Percentiles rank a stretch among this genome's conserved stretches.
phyloP scores from a whole-genome alignment of 1,139 yeast species.

The Magnusiomyces magnusii region DNA sequence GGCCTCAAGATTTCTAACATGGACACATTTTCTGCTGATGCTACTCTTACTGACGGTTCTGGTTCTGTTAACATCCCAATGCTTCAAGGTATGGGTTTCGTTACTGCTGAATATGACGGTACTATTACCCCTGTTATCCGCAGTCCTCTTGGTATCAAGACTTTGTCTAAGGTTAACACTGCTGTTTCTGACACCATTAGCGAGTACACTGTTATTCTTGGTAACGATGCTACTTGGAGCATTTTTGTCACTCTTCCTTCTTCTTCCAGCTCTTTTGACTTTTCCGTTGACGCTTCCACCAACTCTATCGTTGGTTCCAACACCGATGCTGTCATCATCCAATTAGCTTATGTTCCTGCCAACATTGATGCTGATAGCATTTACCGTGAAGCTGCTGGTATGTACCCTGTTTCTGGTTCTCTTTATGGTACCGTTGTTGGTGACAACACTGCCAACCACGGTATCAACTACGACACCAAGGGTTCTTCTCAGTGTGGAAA shows the following conservation, averaged over 20 bases:
- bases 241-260: constrained; percentile 50
- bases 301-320: constrained; percentile 27
- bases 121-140: constrained; percentile 50
- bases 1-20: constrained; percentile 39
- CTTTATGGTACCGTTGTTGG: constrained; percentile 36
- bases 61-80: constrained; percentile 35
- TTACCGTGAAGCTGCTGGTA: constrained; percentile 57
- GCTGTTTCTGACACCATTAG: constrained; percentile 30
- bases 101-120: constrained; percentile 58
- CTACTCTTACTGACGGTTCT: constrained; percentile 19
- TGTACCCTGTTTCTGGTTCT: constrained; percentile 41
- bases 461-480: constrained; percentile 45
- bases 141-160: constrained; percentile 46
- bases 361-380: constrained; percentile 6
- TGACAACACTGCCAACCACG: constrained; percentile 31
- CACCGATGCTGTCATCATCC: constrained; percentile 47
- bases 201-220: constrained; percentile 52
- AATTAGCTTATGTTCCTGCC: constrained; percentile 47
- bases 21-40: constrained; percentile 50
- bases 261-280: constrained; percentile 32
- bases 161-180: constrained; percentile 32
- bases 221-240: constrained; percentile 47
- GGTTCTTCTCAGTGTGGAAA: constrained; percentile 49
- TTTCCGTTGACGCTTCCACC: constrained; percentile 27
- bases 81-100: constrained; percentile 75